Evolutionary conservation across 768 basidiomycete genomes (phyloP), one percentile per base, ranked within the genome.

Genomic region (Kwoniella dejecticola): DNA sequence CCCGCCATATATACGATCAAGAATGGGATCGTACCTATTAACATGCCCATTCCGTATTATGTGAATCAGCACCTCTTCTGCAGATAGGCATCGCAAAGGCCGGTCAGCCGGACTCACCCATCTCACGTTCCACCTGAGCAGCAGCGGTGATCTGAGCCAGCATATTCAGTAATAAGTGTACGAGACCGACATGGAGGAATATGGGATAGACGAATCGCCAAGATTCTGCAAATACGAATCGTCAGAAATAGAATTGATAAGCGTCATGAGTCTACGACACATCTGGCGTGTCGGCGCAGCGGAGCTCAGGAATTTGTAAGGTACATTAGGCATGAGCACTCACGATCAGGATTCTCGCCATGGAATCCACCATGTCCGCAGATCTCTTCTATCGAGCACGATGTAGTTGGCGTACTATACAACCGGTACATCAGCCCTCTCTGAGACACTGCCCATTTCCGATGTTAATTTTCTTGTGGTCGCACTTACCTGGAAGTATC

Each of bases 81-180:
- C 8, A 13, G 2, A 10, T 6, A 12, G 11, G 17, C 12, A 26
- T 44, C 19, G 48, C 21, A 27, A 24, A 48, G 24, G 12, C 19
- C 12, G 19, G 19, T n/a, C n/a, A n/a, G n/a, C 10, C 21, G 52
- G 21, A 46, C 61, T 46, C 29, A 62, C 72, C 92, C 89, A 96
- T 92, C 70, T 93, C 91, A 60, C 87, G 82, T 74, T 96, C 92
- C 58, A 95, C 87, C 87, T 92, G 74, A 1, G 52, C 55, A n/a
- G 58, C 88, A n/a, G 89, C 80, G 0, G 84, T 85, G 58, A 89
- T 76, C 69, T 95, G 94, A 13, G 88, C 93, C 27, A 94, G 75
- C 87, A 97, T 89, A 75, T 99, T 99, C 62, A 99, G 74, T 3
- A 88, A 67, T 33, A 95, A 82, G 76, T 99, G 95, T n/a, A 99